Evolutionary conservation across 2,329 filamentous ascomycete genomes (phyloP), one percentile per base, ranked within the genome.

Genomic region (Trichoderma hamatum): DNA sequence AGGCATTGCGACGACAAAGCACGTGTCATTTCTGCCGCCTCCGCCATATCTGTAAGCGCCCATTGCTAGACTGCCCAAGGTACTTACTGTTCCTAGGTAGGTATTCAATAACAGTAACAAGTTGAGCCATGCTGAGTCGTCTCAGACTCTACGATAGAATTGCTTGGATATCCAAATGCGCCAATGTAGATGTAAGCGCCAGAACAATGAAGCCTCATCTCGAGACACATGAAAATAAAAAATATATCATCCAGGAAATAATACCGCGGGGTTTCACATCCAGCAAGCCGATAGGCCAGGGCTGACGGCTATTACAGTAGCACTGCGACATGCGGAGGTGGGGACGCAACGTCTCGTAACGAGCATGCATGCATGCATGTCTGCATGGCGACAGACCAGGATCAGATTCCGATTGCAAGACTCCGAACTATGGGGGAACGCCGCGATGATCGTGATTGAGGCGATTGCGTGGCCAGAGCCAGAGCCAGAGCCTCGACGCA

Each of bases 341-440:
- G 65, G 39, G 64, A 59, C 59, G 54, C 46, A 26, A 26, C 30
- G 30, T 55, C 14, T 16, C 54, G 28, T 54, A 3, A 49, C 39
- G 52, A 54, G 56, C 56, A 43, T 59, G 64, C 64, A 67, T 24
- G 54, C 28, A 59, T 65, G 62, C 62, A 65, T 59, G 56, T 36
- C 28, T 59, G 64, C 64, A 67, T 24, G 54, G 54, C 43, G 39
- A 59, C 39, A 28, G 63, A 24, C 21, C 14, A 39, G 62, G 64
- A 51, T 59, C 14, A 21, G 34, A 49, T n/a, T 19, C 32, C 43
- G 52, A 55, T 55, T 19, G n/a, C 26, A 55, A 55, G 52, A 32
- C 52, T 55, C 46, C 46, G 46, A 49, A 49, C 46, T 49, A 49
- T 49, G 46, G 46, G 46, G 46, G 46, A 49, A 43, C 21, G 19